phyloP scores from a whole-genome alignment of 352 stramenopile species.

The Pythium rhizo-oryzae region DNA sequence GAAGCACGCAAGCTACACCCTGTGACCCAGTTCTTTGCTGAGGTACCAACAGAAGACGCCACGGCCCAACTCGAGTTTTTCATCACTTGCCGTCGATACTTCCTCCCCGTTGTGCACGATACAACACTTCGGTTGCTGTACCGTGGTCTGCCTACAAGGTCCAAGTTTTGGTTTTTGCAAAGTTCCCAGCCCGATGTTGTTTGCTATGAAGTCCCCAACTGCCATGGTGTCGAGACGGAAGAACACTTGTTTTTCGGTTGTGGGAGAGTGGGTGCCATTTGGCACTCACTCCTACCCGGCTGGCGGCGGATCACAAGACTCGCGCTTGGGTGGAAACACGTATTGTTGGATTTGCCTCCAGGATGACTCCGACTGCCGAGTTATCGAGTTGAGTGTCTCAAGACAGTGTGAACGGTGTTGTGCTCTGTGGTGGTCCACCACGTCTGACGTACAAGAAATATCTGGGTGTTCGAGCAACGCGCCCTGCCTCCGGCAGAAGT shows the following conservation, averaged over 20 bases:
- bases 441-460: background rate
- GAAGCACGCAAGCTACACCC: background rate
- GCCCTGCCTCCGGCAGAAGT: background rate
- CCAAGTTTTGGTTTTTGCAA: no score
- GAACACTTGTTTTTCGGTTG: no score
- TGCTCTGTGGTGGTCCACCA: background rate
- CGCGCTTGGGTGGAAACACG: no score
- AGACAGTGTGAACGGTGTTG: background rate
- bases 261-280: no score
- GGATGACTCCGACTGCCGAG: background rate
- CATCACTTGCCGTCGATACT: background rate
- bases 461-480: constrained; percentile 2
- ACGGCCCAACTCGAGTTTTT: background rate
- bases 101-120: constrained; percentile 46
- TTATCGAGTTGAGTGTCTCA: background rate
- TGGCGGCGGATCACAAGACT: no score
- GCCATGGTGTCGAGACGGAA: no score
- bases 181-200: no score
- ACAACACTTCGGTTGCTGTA: no score
- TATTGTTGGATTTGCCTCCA: background rate
- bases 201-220: no score
- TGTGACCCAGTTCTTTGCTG: background rate
- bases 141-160: no score
- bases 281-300: no score
- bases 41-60: no score